Conservation (phyloP, 2,329 filamentous ascomycete species). For the Sordariomycetes sp. region DNA sequence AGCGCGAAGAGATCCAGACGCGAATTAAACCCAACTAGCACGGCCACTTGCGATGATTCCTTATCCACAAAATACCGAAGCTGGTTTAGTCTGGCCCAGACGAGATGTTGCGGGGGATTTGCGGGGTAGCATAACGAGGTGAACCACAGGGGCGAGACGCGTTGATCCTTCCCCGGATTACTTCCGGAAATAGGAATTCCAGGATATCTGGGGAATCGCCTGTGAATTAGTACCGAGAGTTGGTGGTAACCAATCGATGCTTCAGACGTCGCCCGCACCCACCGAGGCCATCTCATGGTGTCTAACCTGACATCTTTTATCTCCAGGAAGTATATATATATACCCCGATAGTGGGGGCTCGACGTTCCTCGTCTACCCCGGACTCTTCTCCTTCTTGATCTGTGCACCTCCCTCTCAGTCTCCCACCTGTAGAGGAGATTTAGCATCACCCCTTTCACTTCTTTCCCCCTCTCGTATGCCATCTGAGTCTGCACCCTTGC, state of each 20-base stretch:
- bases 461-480: neutral
- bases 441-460: neutral
- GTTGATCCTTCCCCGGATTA: neutral
- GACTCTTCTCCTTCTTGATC: neutral
- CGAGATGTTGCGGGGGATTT: neutral
- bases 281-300: neutral
- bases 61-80: neutral
- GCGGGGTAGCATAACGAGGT: neutral
- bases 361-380: neutral
- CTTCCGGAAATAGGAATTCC: neutral
- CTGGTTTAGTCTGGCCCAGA: neutral
- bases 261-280: neutral
- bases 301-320: neutral
- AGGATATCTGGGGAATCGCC: neutral
- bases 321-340: neutral
- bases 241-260: neutral
- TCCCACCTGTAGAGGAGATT: neutral
- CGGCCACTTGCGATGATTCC: neutral
- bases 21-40: neutral
- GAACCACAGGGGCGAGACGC: neutral
- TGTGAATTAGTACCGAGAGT: neutral
- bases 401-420: neutral
- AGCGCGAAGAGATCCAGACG: neutral
- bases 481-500: neutral
- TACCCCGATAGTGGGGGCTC: neutral